Evolutionary conservation across 805 yeast genomes (phyloP).

Genomic region (Ogataea methanolica): DNA sequence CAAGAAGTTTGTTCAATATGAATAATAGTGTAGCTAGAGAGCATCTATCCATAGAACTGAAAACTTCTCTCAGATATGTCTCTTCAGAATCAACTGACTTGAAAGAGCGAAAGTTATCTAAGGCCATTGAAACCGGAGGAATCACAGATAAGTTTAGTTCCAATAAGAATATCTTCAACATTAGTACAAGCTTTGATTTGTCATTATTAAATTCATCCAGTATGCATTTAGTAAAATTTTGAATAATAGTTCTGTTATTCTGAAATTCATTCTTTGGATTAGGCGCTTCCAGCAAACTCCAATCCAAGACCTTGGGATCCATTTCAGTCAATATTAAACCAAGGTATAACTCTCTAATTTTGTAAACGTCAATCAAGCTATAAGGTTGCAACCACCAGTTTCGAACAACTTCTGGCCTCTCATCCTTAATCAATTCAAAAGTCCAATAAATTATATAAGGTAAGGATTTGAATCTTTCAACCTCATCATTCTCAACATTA

Average conservation of each 20-base stretch:
- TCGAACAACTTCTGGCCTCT: not conserved
- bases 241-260: constrained; percentile 1
- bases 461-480: constrained; percentile 15
- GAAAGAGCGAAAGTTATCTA: constrained; percentile 4
- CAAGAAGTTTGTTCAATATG: constrained; percentile 2
- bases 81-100: not conserved
- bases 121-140: constrained; percentile 10
- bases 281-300: not conserved
- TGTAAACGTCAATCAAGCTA: constrained; percentile 7
- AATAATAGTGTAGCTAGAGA: constrained; percentile 8
- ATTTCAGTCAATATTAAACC: constrained; percentile 1
- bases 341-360: constrained; percentile 5
- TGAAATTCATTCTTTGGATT: not conserved
- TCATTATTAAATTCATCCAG: constrained; percentile 1
- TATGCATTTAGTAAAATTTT: constrained; percentile 2
- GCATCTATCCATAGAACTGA: constrained; percentile 10
- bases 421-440: constrained; percentile 3
- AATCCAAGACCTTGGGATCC: constrained; percentile 2
- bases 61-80: constrained; percentile 2
- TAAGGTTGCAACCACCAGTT: constrained; percentile 10
- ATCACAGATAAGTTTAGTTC: constrained; percentile 10
- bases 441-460: constrained; percentile 48
- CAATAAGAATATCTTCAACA: constrained; percentile 10
- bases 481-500: not conserved
- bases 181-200: constrained; percentile 7